Base-by-base conservation (phyloP, 2,329 filamentous ascomycete species). In the Aspergillus hortae region DNA sequence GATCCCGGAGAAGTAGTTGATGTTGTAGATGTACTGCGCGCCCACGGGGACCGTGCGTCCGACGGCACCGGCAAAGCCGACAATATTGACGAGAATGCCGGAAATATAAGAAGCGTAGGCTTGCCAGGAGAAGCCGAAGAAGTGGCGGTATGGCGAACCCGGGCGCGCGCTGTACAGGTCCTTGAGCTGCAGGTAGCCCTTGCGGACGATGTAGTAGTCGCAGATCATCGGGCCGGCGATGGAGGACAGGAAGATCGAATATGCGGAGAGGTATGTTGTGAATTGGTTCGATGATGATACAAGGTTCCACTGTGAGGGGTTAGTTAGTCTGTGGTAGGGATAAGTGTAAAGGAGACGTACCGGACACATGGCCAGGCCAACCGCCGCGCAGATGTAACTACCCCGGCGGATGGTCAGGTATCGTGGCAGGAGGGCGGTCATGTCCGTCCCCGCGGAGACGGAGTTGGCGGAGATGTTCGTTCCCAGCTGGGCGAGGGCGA, bases 1-100 rank as follows among this genome's bases (percentile, higher is more conserved):
- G 67, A 95, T 92, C 0, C 92, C 92, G 41, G 82, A 81, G 68
- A 96, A 95, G 76, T 92, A 96, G 71, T 96, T 96, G 61, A 96
- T 66, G 59, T 91, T 89, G 77, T 95, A 96, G 54, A 96, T 84
- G 66, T 95, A 95, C 1, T 81, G 84, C 0, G 92, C 92, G 1
- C 87, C 91, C 5, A 82, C 76, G 0, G 92, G 92, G 0, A 96
- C 90, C 0, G 74, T 66, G 17, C 68, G 71, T 1, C 90, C 90
- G 23, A 96, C 81, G 0, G 88, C 90, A 2, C 90, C 91, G 1
- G 85, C 90, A 59, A 96, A 96, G 0, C 92, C 92, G 4, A 96
- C 90, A 4, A 96, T 88, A 61, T 96, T 96, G 77, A 95, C 87
- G 4, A 94, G 67, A 56, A 96, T 95, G 11, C 91, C 91, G 1